Percentiles rank a stretch among this genome's conserved stretches.
Evolutionary conservation across 768 basidiomycete genomes (phyloP).

Genomic region (Lentinula detonsa): DNA sequence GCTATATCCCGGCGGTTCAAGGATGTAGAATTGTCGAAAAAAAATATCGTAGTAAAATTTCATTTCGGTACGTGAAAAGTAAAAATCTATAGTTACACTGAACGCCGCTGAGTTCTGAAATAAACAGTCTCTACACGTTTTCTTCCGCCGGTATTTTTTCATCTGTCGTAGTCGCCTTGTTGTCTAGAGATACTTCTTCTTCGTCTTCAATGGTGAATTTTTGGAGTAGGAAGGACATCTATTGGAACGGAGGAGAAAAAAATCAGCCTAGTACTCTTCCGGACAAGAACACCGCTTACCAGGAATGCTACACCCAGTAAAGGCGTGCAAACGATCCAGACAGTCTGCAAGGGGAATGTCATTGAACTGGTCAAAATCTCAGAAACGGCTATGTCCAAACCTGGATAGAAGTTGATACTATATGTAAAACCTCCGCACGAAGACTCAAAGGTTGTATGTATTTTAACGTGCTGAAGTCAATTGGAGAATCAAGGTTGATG

Average conservation of each 20-base stretch:
- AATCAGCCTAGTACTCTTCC: background rate
- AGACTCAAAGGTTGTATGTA: slow-evolving; percentile 39
- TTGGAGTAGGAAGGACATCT: slow-evolving; percentile 37
- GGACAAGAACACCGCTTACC: slow-evolving; percentile 27
- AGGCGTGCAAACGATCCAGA: slow-evolving; percentile 73
- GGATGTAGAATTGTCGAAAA: background rate
- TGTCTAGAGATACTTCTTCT: background rate
- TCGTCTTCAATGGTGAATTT: slow-evolving; percentile 27
- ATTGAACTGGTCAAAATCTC: slow-evolving; percentile 4
- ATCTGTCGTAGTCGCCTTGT: slow-evolving; percentile 1
- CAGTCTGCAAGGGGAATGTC: slow-evolving; percentile 34
- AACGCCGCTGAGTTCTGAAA: background rate
- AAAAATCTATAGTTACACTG: background rate
- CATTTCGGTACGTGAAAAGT: background rate
- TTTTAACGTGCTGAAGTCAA: slow-evolving; percentile 49
- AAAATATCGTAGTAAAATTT: background rate
- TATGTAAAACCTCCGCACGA: slow-evolving; percentile 39
- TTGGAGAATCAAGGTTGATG: slow-evolving; percentile 36
- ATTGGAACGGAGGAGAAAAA: background rate
- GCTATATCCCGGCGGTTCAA: background rate
- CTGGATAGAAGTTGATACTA: slow-evolving; percentile 58
- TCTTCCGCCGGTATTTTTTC: slow-evolving; percentile 1
- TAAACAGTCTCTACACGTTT: background rate
- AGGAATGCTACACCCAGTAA: slow-evolving; percentile 60
- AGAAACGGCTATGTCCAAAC: slow-evolving; percentile 26